A percentile compares a stretch with the other conserved stretches of the same genome.
These are phyloP conservation scores for Phytophthora cajani DNA, from an alignment of 352 stramenopile species.

Conservation along the genomic window DNA sequence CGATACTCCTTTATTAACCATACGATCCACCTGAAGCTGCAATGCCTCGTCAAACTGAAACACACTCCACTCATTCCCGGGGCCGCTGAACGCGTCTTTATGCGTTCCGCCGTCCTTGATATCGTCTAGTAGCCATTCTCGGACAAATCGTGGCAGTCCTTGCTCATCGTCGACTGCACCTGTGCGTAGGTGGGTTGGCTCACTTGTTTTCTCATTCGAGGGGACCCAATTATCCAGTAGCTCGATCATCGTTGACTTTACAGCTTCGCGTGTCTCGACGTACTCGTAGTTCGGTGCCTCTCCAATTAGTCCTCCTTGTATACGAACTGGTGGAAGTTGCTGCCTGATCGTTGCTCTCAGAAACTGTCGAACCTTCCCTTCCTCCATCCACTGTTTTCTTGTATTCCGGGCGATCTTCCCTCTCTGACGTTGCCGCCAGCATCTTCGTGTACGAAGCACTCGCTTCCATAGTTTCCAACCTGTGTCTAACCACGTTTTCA, in stretches of 20 bases:
- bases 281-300: slow-evolving; percentile 3
- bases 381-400: too few relatives aligned
- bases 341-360: too few relatives aligned
- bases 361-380: too few relatives aligned
- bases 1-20: neutral
- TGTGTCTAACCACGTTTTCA: neutral
- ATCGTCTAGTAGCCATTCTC: neutral
- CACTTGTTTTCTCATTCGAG: neutral
- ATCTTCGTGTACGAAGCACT: neutral
- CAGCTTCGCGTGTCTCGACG: neutral
- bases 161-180: neutral
- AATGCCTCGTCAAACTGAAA: neutral
- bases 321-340: too few relatives aligned
- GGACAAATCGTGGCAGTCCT: neutral
- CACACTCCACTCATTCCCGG: neutral
- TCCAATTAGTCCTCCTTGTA: neutral
- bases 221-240: neutral
- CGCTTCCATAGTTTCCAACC: slow-evolving; percentile 1
- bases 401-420: too few relatives aligned
- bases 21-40: neutral
- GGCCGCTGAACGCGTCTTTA: neutral
- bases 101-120: neutral
- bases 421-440: too few relatives aligned
- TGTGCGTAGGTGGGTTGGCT: neutral
- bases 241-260: neutral